phyloP scores from a whole-genome alignment of 257 asterid species.

The Avicennia marina region DNA sequence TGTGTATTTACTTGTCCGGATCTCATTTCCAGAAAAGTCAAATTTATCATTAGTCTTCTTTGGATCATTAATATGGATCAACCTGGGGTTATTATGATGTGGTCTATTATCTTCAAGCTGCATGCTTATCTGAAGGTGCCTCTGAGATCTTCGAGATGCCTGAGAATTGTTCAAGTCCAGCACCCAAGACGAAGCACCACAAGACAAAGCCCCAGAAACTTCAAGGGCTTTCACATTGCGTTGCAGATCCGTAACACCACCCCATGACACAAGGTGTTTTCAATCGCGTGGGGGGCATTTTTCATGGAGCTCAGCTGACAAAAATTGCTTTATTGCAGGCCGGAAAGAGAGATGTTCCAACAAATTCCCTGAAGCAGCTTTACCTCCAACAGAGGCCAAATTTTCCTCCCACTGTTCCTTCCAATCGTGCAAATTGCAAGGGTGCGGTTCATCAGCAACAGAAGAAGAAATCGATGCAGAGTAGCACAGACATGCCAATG shows the following conservation, averaged over 20 bases:
- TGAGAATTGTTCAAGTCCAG: conserved; percentile 38
- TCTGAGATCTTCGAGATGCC: conserved; percentile 42
- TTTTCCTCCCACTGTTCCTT: conserved; percentile 29
- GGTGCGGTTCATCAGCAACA: conserved; percentile 31
- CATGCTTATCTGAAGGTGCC: conserved; percentile 71
- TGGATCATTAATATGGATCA: conserved; percentile 79
- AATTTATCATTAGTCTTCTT: conserved; percentile 62
- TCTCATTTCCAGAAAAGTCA: conserved; percentile 83
- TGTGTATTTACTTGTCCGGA: conserved; percentile 93
- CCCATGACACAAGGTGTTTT: conserved; percentile 76
- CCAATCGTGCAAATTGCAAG: conserved; percentile 22
- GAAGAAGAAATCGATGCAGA: conserved; percentile 27
- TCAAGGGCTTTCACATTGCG: conserved; percentile 41
- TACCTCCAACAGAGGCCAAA: conserved; percentile 18
- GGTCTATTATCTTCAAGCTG: conserved; percentile 60
- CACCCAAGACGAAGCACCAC: conserved; percentile 29
- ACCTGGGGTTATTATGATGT: conserved; percentile 70
- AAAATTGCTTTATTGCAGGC: conserved; percentile 30
- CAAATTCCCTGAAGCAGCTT: conserved; percentile 19
- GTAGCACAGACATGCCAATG: conserved; percentile 28
- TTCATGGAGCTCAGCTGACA: conserved; percentile 38
- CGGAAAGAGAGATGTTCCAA: conserved; percentile 14
- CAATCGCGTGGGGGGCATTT: conserved; percentile 53
- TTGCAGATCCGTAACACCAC: conserved; percentile 72
- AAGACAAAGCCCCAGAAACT: conserved; percentile 42